Conservation (phyloP, 169 alveolate genomes). For the Plasmodium malariae region DNA sequence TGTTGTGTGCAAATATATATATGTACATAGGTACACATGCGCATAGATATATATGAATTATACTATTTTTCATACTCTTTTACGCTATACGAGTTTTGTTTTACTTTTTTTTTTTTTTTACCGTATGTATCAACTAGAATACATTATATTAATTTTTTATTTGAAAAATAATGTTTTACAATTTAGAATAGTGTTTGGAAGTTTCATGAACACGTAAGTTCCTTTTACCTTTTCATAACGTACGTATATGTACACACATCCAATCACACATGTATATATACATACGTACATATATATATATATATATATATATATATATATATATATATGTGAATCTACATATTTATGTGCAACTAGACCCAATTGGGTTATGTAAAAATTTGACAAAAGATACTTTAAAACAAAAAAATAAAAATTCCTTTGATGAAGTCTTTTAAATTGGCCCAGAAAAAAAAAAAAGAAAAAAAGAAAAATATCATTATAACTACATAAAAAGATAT, state of each 20-base stretch:
- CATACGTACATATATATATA: too few species aligned
- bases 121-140: background rate
- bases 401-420: background rate
- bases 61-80: too few species aligned
- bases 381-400: background rate
- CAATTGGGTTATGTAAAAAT: background rate
- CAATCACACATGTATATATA: too few species aligned
- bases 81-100: too few species aligned
- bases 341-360: too few species aligned
- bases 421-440: background rate
- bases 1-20: too few species aligned
- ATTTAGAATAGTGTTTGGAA: background rate
- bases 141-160: background rate
- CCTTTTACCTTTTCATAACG: background rate
- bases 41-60: too few species aligned
- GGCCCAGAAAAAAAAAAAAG: background rate
- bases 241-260: slow-evolving; percentile 8
- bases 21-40: too few species aligned
- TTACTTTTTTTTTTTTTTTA: background rate
- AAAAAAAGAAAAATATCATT: slow-evolving; percentile 15
- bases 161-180: slow-evolving; percentile 31
- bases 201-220: background rate
- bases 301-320: too few species aligned
- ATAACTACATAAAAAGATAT: background rate
- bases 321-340: too few species aligned